Conservation (phyloP, 1,284 basidiomycete species). For the Ceratobasidium papillatum region DNA sequence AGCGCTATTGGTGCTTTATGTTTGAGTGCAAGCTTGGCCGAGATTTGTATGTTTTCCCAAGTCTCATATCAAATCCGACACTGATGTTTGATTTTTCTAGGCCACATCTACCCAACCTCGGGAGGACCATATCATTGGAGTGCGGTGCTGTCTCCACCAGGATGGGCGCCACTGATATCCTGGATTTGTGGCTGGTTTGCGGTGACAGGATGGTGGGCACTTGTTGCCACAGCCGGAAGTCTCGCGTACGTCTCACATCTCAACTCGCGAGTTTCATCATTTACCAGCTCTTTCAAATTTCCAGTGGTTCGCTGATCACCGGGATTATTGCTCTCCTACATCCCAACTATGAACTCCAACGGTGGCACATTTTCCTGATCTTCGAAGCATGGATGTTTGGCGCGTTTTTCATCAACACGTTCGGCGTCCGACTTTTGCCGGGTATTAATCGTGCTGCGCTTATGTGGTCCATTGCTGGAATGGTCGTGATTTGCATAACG, state of each 20-base stretch:
- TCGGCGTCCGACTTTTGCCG: slow-evolving; percentile 37
- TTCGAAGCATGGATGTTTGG: slow-evolving; percentile 38
- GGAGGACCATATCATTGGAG: slow-evolving; percentile 40
- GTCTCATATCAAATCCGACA: not conserved
- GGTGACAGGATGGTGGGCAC: slow-evolving; percentile 37
- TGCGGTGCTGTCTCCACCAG: slow-evolving; percentile 29
- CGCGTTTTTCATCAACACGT: slow-evolving; percentile 38
- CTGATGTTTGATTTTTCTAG: not conserved
- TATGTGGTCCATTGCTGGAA: slow-evolving; percentile 29
- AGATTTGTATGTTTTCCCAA: slow-evolving; percentile 33
- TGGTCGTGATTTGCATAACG: slow-evolving; percentile 37
- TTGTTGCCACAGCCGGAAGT: slow-evolving; percentile 24
- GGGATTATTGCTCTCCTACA: slow-evolving; percentile 40
- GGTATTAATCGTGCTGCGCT: slow-evolving; percentile 38
- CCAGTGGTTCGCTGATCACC: slow-evolving; percentile 29
- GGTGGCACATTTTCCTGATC: slow-evolving; percentile 41
- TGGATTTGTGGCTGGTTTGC: slow-evolving; percentile 38
- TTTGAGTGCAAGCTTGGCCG: slow-evolving; percentile 33
- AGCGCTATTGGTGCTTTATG: slow-evolving; percentile 29
- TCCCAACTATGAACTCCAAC: slow-evolving; percentile 29
- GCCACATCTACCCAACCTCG: slow-evolving; percentile 34
- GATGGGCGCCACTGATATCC: slow-evolving; percentile 25
- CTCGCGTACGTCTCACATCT: slow-evolving; percentile 4
- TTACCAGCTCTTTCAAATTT: not conserved
- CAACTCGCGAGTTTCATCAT: not conserved